phyloP scores from a whole-genome alignment of 352 stramenopile species.

The Phytophthora ramorum region DNA sequence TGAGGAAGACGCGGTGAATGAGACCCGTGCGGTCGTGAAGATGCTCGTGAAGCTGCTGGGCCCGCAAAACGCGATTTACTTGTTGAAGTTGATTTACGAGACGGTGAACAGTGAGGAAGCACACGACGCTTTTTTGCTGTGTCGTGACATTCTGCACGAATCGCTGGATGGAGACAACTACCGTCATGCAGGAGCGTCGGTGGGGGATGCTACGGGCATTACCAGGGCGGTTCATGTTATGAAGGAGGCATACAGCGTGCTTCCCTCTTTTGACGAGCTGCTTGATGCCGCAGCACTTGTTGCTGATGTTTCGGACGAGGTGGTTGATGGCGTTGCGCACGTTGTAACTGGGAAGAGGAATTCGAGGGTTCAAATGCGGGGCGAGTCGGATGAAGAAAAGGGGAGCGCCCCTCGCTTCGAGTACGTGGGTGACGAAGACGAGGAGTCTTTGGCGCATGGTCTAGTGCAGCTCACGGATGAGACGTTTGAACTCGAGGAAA shows the following conservation, averaged over 20 bases:
- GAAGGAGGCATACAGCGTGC: slow-evolving; percentile 55
- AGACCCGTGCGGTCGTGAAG: slow-evolving; percentile 55
- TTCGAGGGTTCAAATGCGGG: not conserved
- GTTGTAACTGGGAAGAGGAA: slow-evolving; percentile 19
- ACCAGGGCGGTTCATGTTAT: slow-evolving; percentile 53
- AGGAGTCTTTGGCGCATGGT: slow-evolving; percentile 7
- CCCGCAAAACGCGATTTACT: slow-evolving; percentile 77
- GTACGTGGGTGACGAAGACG: slow-evolving; percentile 35
- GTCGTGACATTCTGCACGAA: slow-evolving; percentile 67
- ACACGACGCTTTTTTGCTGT: slow-evolving; percentile 71
- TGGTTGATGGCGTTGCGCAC: slow-evolving; percentile 42
- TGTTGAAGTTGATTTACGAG: slow-evolving; percentile 78
- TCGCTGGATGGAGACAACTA: slow-evolving; percentile 75
- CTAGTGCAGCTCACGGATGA: slow-evolving; percentile 19
- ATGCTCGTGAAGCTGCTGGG: slow-evolving; percentile 65
- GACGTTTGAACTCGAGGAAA: slow-evolving; percentile 25
- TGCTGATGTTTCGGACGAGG: slow-evolving; percentile 68
- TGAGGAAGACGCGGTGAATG: slow-evolving; percentile 63
- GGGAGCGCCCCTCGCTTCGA: slow-evolving; percentile 39
- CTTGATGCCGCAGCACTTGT: slow-evolving; percentile 60
- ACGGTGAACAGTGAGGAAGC: slow-evolving; percentile 78
- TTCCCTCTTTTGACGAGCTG: slow-evolving; percentile 74
- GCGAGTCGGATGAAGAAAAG: slow-evolving; percentile 16
- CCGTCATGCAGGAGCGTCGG: slow-evolving; percentile 45
- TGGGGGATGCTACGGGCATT: slow-evolving; percentile 50